Evolutionary conservation across 306 rosid species (phyloP).

Genomic region (Medicago ruthenica): DNA sequence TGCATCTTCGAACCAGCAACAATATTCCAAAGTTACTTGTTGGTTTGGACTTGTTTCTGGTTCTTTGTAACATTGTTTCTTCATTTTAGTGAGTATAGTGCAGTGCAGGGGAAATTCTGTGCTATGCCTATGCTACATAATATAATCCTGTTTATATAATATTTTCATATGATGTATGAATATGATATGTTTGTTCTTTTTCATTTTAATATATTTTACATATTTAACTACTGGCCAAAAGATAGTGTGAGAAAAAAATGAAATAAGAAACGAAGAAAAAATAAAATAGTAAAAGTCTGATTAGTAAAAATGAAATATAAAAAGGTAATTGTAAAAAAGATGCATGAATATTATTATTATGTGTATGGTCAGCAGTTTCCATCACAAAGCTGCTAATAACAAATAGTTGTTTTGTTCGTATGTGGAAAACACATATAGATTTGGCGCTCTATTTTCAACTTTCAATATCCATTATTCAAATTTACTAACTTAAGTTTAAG

Average conservation of each 20-base stretch:
- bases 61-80: constrained; percentile 40
- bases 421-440: neutral
- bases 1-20: constrained; percentile 74
- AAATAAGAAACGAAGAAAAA: too few species aligned
- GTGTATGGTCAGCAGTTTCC: constrained; percentile 4
- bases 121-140: neutral
- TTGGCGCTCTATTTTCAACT: neutral
- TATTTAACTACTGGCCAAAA: neutral
- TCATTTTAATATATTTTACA: neutral
- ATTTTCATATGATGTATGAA: neutral
- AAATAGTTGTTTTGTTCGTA: constrained; percentile 5
- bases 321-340: neutral
- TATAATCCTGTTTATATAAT: neutral
- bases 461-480: neutral
- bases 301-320: neutral
- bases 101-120: constrained; percentile 12
- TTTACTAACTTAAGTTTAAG: neutral
- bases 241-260: neutral
- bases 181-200: constrained; percentile 6
- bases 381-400: neutral
- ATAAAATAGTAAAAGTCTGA: neutral
- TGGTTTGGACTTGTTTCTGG: constrained; percentile 50
- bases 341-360: neutral
- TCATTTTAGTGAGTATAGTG: constrained; percentile 37
- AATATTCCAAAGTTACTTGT: constrained; percentile 53